These are phyloP conservation scores for Cyberlindnera sargentensis DNA, from an alignment of 805 yeast genomes.

Conservation along the genomic window DNA sequence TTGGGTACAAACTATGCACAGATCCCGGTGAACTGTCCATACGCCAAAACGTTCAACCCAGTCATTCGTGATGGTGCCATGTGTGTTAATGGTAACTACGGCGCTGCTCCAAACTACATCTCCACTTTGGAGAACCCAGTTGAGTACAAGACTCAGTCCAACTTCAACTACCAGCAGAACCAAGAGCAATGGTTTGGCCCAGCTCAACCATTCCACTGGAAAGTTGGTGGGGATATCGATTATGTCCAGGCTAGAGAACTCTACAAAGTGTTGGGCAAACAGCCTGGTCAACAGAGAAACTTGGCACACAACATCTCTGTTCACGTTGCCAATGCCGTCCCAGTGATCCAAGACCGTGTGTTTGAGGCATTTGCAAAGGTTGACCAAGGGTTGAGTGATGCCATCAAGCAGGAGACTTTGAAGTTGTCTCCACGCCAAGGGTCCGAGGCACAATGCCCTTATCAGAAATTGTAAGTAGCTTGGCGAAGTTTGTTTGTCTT, in stretches of 20 bases:
- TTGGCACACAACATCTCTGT: slow-evolving; percentile 79
- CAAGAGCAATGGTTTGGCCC: slow-evolving; percentile 81
- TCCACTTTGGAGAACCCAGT: slow-evolving; percentile 37
- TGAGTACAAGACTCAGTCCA: slow-evolving; percentile 21
- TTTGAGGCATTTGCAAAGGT: slow-evolving; percentile 72
- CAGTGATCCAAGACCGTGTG: slow-evolving; percentile 72
- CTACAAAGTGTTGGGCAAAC: slow-evolving; percentile 66
- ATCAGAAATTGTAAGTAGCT: slow-evolving; percentile 15
- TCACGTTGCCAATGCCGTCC: slow-evolving; percentile 64
- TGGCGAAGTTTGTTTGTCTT: background rate
- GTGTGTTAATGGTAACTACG: slow-evolving; percentile 65
- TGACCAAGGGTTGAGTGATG: slow-evolving; percentile 56
- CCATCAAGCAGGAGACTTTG: slow-evolving; percentile 57
- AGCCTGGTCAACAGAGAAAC: slow-evolving; percentile 77
- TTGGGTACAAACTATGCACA: slow-evolving; percentile 68
- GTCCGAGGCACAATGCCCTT: slow-evolving; percentile 17
- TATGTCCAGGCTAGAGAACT: slow-evolving; percentile 70
- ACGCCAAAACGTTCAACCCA: slow-evolving; percentile 54
- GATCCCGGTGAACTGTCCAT: slow-evolving; percentile 87
- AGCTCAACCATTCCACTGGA: slow-evolving; percentile 86
- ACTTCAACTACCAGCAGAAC: slow-evolving; percentile 41
- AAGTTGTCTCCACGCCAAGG: slow-evolving; percentile 28
- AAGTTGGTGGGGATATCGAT: slow-evolving; percentile 58
- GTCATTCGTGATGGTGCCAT: slow-evolving; percentile 79
- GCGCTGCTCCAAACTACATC: slow-evolving; percentile 69